Base-by-base conservation (phyloP, 2,329 filamentous ascomycete genomes). In the Alternaria consortialis region DNA sequence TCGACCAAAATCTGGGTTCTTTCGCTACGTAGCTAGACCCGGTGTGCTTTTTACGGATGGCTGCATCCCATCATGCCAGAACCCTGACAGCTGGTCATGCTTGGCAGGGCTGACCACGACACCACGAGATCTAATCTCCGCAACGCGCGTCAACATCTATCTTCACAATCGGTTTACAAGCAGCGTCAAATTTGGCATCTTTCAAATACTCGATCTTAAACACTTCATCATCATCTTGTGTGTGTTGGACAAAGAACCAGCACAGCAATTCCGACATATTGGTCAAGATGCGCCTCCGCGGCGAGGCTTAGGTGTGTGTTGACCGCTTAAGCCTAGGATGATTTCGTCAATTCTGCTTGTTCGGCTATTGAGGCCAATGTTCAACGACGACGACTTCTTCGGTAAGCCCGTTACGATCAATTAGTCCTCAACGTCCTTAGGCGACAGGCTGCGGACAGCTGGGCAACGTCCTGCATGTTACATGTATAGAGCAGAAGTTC, bases 401-500 rank as follows among this genome's bases (percentile, higher is more conserved):
- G 69, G 65, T 63, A 71, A 63, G 58, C 40, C 68, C 67, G 65
- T 62, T 50, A 60, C 52, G 66, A 65, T 64, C 66, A 60, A 56
- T 60, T 66, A 68, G 47, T 29, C 54, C 31, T 52, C 56, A 47
- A 44, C 25, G 37, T 57, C 58, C 56, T 56, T 54, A 51, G 53
- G 48, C 58, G 60, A 58, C 43, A 62, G 32, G 56, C 44, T 42
- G 56, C 50, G 48, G 64, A 67, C 64, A 66, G 63, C 62, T 68
- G 57, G 53, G 50, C 64, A 58, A 44, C 56, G 56, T 46, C 58
- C 55, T 65, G 32, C 63, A 52, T 60, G 51, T 72, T 58, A 72
- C 73, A 76, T 75, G 73, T 72, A 76, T 75, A 69, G 73, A 75
- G 67, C 63, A 58, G 56, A 64, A 48, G 25, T 60, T 73, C 69